Percentiles rank a stretch among this genome's conserved stretches.
These are phyloP conservation scores for Bruguiera sexangula DNA, from an alignment of 345 rosid genomes.

Conservation along the genomic window DNA sequence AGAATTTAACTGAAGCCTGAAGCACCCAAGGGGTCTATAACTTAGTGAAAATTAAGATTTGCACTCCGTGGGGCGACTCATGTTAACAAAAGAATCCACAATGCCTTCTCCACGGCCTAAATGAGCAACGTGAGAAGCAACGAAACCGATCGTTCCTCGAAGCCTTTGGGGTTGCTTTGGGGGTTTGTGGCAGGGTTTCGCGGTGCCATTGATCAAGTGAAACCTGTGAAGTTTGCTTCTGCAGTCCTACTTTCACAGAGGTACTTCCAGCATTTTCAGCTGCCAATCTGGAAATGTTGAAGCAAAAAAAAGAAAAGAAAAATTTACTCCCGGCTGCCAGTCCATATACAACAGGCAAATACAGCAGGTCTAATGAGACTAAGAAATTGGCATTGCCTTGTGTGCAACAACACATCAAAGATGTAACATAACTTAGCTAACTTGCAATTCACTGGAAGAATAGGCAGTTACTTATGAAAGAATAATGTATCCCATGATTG, in stretches of 20 bases:
- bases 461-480: background rate
- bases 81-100: background rate
- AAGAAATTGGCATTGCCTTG: no score
- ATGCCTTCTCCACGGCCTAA: conserved; percentile 3
- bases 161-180: conserved; percentile 15
- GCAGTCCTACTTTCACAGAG: conserved; percentile 9
- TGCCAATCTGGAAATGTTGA: conserved; percentile 34
- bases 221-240: conserved; percentile 7
- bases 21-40: no score
- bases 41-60: background rate
- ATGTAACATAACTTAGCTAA: background rate
- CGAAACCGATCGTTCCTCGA: conserved; percentile 38
- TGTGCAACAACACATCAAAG: no score
- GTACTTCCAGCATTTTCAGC: conserved; percentile 20
- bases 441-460: background rate
- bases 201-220: background rate
- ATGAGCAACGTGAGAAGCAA: conserved; percentile 53
- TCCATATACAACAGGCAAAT: no score
- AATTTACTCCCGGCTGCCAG: no score
- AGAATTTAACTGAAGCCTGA: no score
- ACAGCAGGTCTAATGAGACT: no score
- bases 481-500: no score
- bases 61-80: background rate
- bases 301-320: no score
- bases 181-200: conserved; percentile 22